A percentile compares a stretch with the other conserved stretches of the same genome.
These are phyloP conservation scores for Hypoxylon sp. DNA, from an alignment of 2,329 filamentous ascomycete species.

Conservation along the genomic window DNA sequence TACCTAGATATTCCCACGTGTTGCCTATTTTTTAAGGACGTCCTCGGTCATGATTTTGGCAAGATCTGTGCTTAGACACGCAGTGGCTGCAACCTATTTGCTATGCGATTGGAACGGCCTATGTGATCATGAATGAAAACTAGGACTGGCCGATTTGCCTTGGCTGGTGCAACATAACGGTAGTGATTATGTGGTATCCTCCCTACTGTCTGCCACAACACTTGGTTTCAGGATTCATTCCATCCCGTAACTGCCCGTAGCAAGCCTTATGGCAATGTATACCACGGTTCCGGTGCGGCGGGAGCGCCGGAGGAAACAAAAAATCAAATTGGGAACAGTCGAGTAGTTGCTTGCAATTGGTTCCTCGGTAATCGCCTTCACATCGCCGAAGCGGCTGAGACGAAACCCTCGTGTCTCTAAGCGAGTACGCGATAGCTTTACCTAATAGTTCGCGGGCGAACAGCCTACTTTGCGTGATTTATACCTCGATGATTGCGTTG, in stretches of 20 bases:
- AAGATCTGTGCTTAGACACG: constrained; percentile 14
- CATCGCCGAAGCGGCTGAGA: constrained; percentile 21
- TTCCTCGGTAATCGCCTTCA: constrained; percentile 13
- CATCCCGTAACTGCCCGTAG: constrained; percentile 8
- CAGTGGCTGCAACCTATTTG: constrained; percentile 10
- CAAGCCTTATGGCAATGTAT: constrained; percentile 2
- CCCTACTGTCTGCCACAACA: constrained; percentile 17
- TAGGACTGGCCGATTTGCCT: constrained; percentile 27
- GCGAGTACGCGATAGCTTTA: constrained; percentile 8
- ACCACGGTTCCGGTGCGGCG: constrained; percentile 8
- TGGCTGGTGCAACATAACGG: constrained; percentile 27
- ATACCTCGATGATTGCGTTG: constrained; percentile 67
- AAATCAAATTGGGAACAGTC: constrained; percentile 9
- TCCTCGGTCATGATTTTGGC: constrained; percentile 28
- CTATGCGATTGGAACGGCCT: constrained; percentile 2
- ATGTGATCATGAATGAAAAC: constrained; percentile 4
- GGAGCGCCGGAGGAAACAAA: constrained; percentile 6
- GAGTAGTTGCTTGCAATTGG: constrained; percentile 11
- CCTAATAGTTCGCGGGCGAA: constrained; percentile 21
- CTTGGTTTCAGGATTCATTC: constrained; percentile 13
- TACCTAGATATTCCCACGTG: constrained; percentile 16
- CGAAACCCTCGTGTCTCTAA: constrained; percentile 4
- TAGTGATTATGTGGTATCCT: constrained; percentile 2
- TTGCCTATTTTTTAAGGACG: constrained; percentile 3
- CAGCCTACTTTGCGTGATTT: constrained; percentile 37